phyloP scores from a whole-genome alignment of 2,329 filamentous ascomycete genomes.

The Juglanconis oblonga region DNA sequence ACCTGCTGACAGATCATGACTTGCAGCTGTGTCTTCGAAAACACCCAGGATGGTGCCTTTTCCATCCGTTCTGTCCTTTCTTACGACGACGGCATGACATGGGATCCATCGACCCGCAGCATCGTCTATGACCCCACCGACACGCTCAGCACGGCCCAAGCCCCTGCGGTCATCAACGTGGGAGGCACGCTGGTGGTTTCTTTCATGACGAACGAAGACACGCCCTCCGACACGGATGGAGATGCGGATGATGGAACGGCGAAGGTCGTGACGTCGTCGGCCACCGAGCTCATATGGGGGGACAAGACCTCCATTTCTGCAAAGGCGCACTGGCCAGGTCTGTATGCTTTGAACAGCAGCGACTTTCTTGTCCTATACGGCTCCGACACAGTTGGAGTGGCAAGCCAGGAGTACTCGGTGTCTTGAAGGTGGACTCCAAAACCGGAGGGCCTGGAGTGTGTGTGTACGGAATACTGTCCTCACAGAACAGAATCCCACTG shows the following conservation, averaged over 20 bases:
- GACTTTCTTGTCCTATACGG: background rate
- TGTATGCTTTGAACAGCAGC: background rate
- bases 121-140: conserved; percentile 33
- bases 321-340: background rate
- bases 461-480: no score
- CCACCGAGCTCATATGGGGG: background rate
- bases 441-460: background rate
- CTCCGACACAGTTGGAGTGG: background rate
- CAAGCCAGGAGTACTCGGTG: background rate
- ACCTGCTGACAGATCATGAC: background rate
- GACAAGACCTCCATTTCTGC: background rate
- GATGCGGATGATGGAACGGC: background rate
- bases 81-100: conserved; percentile 38
- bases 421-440: background rate
- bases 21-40: conserved; percentile 39
- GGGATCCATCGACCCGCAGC: conserved; percentile 30
- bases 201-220: conserved; percentile 45
- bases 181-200: conserved; percentile 38
- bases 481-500: no score
- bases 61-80: conserved; percentile 35
- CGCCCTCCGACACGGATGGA: background rate
- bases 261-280: background rate
- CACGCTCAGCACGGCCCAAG: conserved; percentile 31
- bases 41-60: conserved; percentile 31
- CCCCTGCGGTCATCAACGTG: conserved; percentile 41